Percentiles rank a stretch among this genome's conserved stretches.
These are phyloP conservation scores for Pestalotiopsis fici DNA, from an alignment of 2,329 filamentous ascomycete species.

Conservation along the genomic window DNA sequence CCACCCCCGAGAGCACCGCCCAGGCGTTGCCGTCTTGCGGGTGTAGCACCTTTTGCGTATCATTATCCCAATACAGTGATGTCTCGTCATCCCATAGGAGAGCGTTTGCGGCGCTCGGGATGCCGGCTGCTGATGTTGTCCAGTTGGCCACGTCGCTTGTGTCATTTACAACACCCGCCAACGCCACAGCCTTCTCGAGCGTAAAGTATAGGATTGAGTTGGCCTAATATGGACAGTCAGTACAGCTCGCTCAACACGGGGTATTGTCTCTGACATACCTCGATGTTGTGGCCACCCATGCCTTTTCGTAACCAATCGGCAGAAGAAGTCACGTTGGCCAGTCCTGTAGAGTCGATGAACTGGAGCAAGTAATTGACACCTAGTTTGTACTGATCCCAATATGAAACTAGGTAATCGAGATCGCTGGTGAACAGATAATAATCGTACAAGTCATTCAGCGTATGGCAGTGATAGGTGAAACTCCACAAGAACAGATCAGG, in stretches of 20 bases:
- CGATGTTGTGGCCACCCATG: constrained; percentile 8
- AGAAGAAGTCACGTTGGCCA: constrained; percentile 8
- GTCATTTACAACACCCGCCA: constrained; percentile 5
- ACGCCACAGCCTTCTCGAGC: neutral
- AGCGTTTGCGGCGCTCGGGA: constrained; percentile 1
- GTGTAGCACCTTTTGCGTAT: neutral
- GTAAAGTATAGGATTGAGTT: constrained; percentile 4
- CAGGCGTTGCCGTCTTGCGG: constrained; percentile 6
- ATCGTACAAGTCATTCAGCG: constrained; percentile 8
- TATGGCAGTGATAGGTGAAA: constrained; percentile 7
- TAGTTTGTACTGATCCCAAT: constrained; percentile 4
- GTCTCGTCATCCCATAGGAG: constrained; percentile 1
- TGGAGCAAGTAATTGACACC: constrained; percentile 2
- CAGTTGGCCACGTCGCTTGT: neutral
- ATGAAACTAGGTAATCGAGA: neutral
- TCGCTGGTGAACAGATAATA: constrained; percentile 8
- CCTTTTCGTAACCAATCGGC: constrained; percentile 1
- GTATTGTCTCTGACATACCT: neutral
- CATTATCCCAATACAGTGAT: constrained; percentile 4
- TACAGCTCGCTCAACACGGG: neutral
- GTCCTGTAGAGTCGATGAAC: constrained; percentile 5
- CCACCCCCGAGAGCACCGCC: neutral
- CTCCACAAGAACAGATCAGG: constrained; percentile 2
- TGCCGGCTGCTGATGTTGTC: constrained; percentile 2
- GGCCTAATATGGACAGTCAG: neutral